Conservation (phyloP, 495 filamentous ascomycete genomes). For the Trichocladium uniseriatum region DNA sequence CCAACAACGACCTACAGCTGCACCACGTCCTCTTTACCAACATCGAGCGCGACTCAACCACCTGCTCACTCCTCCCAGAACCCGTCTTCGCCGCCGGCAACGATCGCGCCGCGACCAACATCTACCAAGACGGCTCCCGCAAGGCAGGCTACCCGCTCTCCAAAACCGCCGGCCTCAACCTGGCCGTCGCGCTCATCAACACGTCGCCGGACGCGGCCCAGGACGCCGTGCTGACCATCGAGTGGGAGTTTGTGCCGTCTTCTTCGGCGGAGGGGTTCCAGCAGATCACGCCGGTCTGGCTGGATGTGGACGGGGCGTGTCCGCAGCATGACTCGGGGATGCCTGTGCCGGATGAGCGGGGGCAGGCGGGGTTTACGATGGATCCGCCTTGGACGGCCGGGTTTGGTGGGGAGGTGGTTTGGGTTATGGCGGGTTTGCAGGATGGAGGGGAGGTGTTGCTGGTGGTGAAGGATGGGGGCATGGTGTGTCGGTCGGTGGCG, state of each 20-base stretch:
- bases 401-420: slow-evolving; percentile 9
- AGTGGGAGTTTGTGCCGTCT: slow-evolving; percentile 21
- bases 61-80: slow-evolving; percentile 1
- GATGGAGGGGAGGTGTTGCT: slow-evolving; percentile 13
- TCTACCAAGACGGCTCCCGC: not conserved
- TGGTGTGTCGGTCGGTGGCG: slow-evolving; percentile 11
- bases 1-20: slow-evolving; percentile 19
- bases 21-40: slow-evolving; percentile 20
- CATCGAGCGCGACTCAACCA: not conserved
- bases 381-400: slow-evolving; percentile 15
- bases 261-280: slow-evolving; percentile 5
- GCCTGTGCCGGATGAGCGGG: slow-evolving; percentile 3
- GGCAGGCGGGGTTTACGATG: slow-evolving; percentile 8
- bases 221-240: slow-evolving; percentile 18
- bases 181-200: slow-evolving; percentile 25
- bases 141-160: slow-evolving; percentile 20
- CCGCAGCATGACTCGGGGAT: slow-evolving; percentile 3
- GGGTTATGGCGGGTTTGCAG: slow-evolving; percentile 10
- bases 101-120: slow-evolving; percentile 9
- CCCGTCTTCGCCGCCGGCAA: slow-evolving; percentile 18
- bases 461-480: slow-evolving; percentile 8
- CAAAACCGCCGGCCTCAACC: slow-evolving; percentile 1
- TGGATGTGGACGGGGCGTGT: slow-evolving; percentile 22
- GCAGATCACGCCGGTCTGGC: slow-evolving; percentile 17
- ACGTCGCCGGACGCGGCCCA: not conserved